Evolutionary conservation across 2,329 filamentous ascomycete genomes (phyloP).

Genomic region (Venturia pyrina): DNA sequence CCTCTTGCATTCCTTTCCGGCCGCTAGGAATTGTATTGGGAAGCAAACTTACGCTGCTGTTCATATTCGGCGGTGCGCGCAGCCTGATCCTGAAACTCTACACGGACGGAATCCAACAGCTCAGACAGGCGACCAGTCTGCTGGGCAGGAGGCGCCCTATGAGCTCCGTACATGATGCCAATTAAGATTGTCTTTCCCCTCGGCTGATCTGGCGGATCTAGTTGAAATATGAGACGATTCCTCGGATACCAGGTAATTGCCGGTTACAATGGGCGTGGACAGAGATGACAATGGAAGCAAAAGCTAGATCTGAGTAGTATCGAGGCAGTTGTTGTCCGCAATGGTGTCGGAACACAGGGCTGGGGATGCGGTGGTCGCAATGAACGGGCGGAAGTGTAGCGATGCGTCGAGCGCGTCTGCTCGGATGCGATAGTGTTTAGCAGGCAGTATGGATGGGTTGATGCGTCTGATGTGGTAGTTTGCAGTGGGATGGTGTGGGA

Average conservation of each 20-base stretch:
- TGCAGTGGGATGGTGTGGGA: background rate
- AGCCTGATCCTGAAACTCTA: conserved; percentile 80
- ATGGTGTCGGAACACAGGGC: background rate
- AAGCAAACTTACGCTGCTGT: conserved; percentile 68
- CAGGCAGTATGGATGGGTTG: background rate
- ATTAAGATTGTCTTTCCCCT: background rate
- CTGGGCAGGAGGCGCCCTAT: conserved; percentile 69
- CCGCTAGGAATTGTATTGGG: background rate
- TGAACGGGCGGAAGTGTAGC: background rate
- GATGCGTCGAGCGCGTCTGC: background rate
- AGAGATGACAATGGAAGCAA: background rate
- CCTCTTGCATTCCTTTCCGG: background rate
- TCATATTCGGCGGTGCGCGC: conserved; percentile 80
- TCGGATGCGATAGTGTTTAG: background rate
- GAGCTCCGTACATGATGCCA: conserved; percentile 66
- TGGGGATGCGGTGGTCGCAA: background rate
- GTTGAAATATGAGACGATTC: background rate
- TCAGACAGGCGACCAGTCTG: conserved; percentile 73
- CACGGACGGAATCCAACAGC: conserved; percentile 80
- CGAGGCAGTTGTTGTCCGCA: background rate
- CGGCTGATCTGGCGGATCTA: background rate
- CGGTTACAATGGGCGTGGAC: background rate
- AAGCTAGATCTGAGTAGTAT: background rate
- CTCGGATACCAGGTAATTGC: background rate
- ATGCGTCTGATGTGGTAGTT: background rate